Evolutionary conservation across 345 rosid species (phyloP), one percentile per base, ranked within the genome.

Genomic region (Populus euphratica): DNA sequence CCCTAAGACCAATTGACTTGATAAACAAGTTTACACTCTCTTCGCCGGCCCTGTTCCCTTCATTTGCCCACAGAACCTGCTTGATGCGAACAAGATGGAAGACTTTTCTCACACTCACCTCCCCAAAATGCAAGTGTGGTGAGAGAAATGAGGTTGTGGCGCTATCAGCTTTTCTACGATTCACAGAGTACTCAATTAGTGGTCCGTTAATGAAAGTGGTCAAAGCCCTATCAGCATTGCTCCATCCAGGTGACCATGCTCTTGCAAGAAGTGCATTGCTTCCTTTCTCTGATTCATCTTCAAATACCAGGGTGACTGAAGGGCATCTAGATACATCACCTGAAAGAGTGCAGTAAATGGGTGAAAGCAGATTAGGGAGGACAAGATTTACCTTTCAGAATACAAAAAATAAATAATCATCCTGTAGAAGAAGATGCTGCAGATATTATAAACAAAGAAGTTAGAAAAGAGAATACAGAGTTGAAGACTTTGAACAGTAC

Each of bases 161-260:
- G 81, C 99, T 93, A 81, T 95, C 99, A 27, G 98, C 99, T 87
- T 95, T 95, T 61, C 98, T 81, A 7, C 96, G 90, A 78, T 95
- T 93, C 87, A 86, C 83, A 18, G 97, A 91, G 89, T 95, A 93
- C 77, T 95, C 99, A 70, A 93, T 79, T 56, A 95, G 74, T 18
- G 99, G 92, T 65, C 99, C 99, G 29, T 92, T 93, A 68, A 93
- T 85, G 81, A 95, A 93, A 49, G 98, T 83, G 18, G 94, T 91
- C 82, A 95, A 85, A 78, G 98, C 94, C 86, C 86, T 95, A 78
- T 95, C 94, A 69, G 93, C 99, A 78, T 84, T 91, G 86, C 92
- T 92, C 99, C 99, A 95, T 5, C 99, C 98, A 1, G 99, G 98
- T 68, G 98, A 89, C 99, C 99, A 95, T 77, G 98, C 99, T 79